phyloP scores from a whole-genome alignment of 345 rosid species.

The Rhodamnia argentea region DNA sequence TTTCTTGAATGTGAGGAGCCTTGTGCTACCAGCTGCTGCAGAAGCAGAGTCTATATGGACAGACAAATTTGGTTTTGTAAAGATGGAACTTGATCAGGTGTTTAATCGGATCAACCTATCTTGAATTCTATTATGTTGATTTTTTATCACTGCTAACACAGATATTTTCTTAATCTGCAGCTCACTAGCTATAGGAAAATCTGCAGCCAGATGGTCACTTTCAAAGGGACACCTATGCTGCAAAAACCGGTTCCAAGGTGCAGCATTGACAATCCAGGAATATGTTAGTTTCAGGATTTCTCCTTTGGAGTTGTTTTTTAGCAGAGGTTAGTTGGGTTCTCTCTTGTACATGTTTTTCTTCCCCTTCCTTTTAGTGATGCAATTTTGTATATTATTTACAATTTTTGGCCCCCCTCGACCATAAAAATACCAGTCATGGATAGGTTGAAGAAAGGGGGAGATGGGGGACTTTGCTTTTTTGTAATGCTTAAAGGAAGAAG shows the following conservation, averaged over 20 bases:
- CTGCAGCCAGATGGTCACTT: slow-evolving; percentile 17
- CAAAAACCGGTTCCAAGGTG: slow-evolving; percentile 3
- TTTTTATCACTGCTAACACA: not conserved
- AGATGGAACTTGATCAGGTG: slow-evolving; percentile 24
- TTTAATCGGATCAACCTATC: not conserved
- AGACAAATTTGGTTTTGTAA: slow-evolving; percentile 28
- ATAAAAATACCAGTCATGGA: not conserved
- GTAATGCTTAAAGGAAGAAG: not conserved
- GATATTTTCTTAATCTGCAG: not conserved
- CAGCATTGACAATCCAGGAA: not conserved
- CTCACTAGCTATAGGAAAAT: slow-evolving; percentile 6
- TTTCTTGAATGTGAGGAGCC: slow-evolving; percentile 24
- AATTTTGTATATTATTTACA: not conserved
- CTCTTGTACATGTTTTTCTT: not conserved
- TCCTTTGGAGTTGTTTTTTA: not conserved
- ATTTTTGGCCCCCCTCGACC: not conserved
- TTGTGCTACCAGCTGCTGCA: slow-evolving; percentile 42
- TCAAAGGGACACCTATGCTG: slow-evolving; percentile 20
- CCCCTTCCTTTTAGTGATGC: not conserved
- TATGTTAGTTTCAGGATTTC: not conserved
- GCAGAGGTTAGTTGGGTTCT: not conserved
- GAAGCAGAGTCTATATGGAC: slow-evolving; percentile 44
- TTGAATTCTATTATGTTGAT: not conserved
- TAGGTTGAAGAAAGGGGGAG: not conserved
- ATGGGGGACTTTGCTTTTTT: not conserved